phyloP scores from a whole-genome alignment of 352 stramenopile species.

The Pythium angustatum region DNA sequence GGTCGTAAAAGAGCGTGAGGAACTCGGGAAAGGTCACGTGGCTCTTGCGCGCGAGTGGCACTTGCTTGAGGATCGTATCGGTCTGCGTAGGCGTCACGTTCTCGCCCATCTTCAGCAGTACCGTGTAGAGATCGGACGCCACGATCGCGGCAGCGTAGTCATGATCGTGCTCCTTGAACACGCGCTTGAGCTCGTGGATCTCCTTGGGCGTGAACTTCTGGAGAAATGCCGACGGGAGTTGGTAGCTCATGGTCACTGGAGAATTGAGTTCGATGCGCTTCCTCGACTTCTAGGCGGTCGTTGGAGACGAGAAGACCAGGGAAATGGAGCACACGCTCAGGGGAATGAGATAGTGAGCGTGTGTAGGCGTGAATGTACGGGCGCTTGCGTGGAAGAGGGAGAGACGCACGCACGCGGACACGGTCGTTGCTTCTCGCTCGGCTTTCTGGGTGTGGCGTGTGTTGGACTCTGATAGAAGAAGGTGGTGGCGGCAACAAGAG shows the following conservation, averaged over 20 bases:
- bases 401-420: constrained; percentile 17
- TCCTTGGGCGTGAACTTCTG: constrained; percentile 89
- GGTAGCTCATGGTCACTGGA: constrained; percentile 74
- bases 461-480: constrained; percentile 24
- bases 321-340: neutral
- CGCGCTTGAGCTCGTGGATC: constrained; percentile 84
- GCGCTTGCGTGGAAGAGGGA: constrained; percentile 4
- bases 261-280: too few species aligned
- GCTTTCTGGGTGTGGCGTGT: constrained; percentile 10
- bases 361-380: neutral
- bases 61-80: constrained; percentile 62
- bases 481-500: constrained; percentile 21
- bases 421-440: neutral
- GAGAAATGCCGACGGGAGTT: constrained; percentile 77
- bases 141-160: constrained; percentile 66
- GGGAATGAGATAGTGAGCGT: constrained; percentile 3
- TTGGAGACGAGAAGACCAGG: neutral
- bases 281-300: neutral
- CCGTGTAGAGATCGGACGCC: constrained; percentile 45
- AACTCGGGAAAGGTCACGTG: constrained; percentile 84
- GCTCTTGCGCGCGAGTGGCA: constrained; percentile 43
- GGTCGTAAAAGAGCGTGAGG: constrained; percentile 72
- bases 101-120: constrained; percentile 81
- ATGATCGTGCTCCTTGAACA: constrained; percentile 84
- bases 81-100: constrained; percentile 69